Evolutionary conservation across 768 basidiomycete genomes (phyloP).

Genomic region (Polyporus arcularius): DNA sequence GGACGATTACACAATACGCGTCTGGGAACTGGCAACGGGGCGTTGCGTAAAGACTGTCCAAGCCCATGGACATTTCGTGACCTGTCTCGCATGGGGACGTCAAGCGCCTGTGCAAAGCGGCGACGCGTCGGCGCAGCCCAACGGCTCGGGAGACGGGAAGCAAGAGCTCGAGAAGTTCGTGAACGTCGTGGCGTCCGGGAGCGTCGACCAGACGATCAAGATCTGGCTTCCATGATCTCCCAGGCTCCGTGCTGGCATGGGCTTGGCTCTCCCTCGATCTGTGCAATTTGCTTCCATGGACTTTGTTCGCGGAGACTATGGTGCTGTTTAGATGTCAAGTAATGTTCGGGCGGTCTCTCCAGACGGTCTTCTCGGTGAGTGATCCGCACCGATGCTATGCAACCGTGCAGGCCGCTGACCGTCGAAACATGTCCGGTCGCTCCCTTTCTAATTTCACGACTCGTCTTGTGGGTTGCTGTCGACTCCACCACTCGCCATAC

Average conservation of each 20-base stretch:
- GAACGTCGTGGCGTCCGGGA: conserved; percentile 26
- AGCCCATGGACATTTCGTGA: conserved; percentile 24
- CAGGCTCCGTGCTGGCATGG: conserved; percentile 15
- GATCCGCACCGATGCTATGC: not conserved
- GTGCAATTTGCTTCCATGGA: conserved; percentile 39
- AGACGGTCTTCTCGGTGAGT: conserved; percentile 6
- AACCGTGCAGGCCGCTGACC: too few relatives aligned
- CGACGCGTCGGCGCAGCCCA: conserved; percentile 14
- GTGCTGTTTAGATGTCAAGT: conserved; percentile 9
- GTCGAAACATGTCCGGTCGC: too few relatives aligned
- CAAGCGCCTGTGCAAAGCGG: conserved; percentile 6
- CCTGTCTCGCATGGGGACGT: conserved; percentile 23
- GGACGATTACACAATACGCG: conserved; percentile 59
- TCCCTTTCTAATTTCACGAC: too few relatives aligned
- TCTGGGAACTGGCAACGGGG: conserved; percentile 59
- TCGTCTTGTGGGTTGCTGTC: not conserved
- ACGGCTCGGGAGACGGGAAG: conserved; percentile 44
- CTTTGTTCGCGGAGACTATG: not conserved
- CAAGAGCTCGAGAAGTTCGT: conserved; percentile 56
- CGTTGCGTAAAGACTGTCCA: conserved; percentile 77
- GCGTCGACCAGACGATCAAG: conserved; percentile 27
- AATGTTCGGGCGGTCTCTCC: conserved; percentile 4
- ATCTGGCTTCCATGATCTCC: conserved; percentile 24
- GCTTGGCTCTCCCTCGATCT: conserved; percentile 61
- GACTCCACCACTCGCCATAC: not conserved